Base-by-base conservation (phyloP, 2,329 filamentous ascomycete genomes). In the Zopfia rhizophila region DNA sequence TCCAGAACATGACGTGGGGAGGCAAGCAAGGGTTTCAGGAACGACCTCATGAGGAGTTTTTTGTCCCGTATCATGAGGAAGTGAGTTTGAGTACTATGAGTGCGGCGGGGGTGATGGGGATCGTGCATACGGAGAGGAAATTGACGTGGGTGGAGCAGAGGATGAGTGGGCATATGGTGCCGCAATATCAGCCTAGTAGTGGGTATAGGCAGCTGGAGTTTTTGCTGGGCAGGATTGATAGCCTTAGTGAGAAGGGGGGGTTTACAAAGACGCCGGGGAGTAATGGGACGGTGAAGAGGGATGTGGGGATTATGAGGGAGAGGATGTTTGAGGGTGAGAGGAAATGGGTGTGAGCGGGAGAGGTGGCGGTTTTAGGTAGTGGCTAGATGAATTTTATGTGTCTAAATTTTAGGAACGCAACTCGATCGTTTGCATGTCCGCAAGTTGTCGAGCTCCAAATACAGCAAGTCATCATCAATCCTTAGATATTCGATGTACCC, bases 1-100 rank as follows among this genome's bases (percentile, higher is more conserved):
- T 92, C 47, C 89, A 93, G 65, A 91, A 91, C 74, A 90, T 92
- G 85, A 91, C 88, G 0, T 93, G 85, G 84, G 83, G 83, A 45
- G 89, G 88, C 4, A 67, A 78, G 30, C 82, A 88, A 38, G 90
- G 89, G 0, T 92, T 93, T 76, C 81, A 85, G 53, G 65, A 69
- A 1, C 69, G 73, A 0, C 89, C 89, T 0, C 66, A 65, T 1
- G 79, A 84, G 38, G 83, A 85, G 2, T 86, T 90, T 62, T 90
- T 82, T 64, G 86, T 91, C 0, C 88, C 89, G 0, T 85, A 83
- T 63, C 83, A 86, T 56, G 61, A 57, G 2, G 74, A 80, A 42
- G 72, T 79, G 16, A 65, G 70, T 41, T 57, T 72, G 2, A 71
- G 71, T 10, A 76, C 75, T n/a, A 67, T 81, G 13, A 82, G 85